These are phyloP conservation scores for Ajuga chamaepitys DNA, from an alignment of 257 asterid genomes.

Conservation along the genomic window DNA sequence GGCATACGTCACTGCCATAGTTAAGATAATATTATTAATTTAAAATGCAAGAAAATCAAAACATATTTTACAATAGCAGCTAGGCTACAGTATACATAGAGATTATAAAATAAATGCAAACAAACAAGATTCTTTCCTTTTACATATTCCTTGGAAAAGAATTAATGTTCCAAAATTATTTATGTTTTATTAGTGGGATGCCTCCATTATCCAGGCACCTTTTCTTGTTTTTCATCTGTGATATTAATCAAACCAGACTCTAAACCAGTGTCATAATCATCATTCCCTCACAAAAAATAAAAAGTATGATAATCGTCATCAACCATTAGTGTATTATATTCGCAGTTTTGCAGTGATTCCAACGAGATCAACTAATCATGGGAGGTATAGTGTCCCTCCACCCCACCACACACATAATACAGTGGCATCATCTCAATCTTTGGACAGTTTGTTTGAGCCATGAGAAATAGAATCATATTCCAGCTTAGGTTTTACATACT, in stretches of 20 bases:
- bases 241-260: background rate
- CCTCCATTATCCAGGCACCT: background rate
- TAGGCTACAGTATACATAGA: too few relatives aligned
- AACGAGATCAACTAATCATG: conserved; percentile 5
- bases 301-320: too few relatives aligned
- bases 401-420: background rate
- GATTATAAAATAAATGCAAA: background rate
- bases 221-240: background rate
- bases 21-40: too few relatives aligned
- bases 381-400: background rate
- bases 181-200: conserved; percentile 1
- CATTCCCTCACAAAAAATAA: too few relatives aligned
- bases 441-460: conserved; percentile 34
- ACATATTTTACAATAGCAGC: too few relatives aligned
- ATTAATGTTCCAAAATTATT: background rate
- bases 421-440: conserved; percentile 30
- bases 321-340: background rate
- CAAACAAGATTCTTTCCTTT: conserved; percentile 1
- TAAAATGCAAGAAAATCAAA: too few relatives aligned
- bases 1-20: background rate
- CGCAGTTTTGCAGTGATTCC: background rate
- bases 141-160: conserved; percentile 10
- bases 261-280: conserved; percentile 1
- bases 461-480: conserved; percentile 38
- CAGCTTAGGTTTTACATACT: conserved; percentile 16